phyloP scores from a whole-genome alignment of 257 asterid genomes.

The Verbena officinalis region DNA sequence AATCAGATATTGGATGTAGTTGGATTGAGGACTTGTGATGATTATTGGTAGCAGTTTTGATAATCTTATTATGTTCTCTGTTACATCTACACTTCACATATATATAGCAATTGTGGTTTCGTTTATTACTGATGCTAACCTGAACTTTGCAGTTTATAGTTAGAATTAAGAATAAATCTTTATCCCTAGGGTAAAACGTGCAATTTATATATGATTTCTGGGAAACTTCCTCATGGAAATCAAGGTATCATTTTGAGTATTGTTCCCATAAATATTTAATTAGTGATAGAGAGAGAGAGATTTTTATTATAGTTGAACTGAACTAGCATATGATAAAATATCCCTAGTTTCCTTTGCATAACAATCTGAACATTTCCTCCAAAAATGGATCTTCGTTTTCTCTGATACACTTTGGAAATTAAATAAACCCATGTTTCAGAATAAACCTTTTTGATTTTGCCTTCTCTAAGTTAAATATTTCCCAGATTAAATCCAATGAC shows the following conservation, averaged over 20 bases:
- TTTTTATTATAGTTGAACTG: neutral
- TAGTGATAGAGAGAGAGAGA: neutral
- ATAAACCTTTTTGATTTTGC: slow-evolving; percentile 17
- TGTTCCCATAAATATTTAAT: no score
- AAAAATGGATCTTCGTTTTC: slow-evolving; percentile 26
- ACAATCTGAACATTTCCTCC: slow-evolving; percentile 29
- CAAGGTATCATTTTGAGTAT: no score
- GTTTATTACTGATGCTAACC: no score
- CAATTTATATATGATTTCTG: neutral
- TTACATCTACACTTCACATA: no score
- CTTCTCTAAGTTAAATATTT: slow-evolving; percentile 12
- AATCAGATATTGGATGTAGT: slow-evolving; percentile 61
- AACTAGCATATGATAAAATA: slow-evolving; percentile 7
- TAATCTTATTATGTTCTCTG: no score
- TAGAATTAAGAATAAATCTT: no score
- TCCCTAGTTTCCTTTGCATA: slow-evolving; percentile 25
- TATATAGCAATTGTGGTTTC: no score
- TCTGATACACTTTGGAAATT: slow-evolving; percentile 14
- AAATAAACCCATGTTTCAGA: slow-evolving; percentile 18
- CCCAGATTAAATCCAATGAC: slow-evolving; percentile 23
- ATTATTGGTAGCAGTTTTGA: no score
- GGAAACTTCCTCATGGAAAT: neutral
- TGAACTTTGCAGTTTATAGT: no score
- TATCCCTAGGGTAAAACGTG: no score
- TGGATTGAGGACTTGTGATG: slow-evolving; percentile 51